phyloP scores from a whole-genome alignment of 768 basidiomycete genomes.

The Austroboletus eburneus region DNA sequence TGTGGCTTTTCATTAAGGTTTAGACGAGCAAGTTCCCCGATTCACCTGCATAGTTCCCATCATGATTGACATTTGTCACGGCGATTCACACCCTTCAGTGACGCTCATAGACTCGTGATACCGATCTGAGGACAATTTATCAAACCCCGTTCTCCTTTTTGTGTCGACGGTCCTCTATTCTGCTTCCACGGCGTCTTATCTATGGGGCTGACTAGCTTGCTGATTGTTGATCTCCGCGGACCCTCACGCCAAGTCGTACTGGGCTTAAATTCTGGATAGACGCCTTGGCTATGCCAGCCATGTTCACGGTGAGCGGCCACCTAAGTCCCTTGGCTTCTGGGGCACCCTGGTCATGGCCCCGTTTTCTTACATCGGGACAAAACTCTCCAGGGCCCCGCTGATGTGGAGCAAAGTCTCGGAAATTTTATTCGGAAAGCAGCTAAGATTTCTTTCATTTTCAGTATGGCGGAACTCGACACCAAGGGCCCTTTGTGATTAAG shows the following conservation, averaged over 20 bases:
- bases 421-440: slow-evolving; percentile 37
- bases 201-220: slow-evolving; percentile 42
- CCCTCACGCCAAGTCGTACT: slow-evolving; percentile 41
- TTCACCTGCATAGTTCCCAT: too few relatives aligned
- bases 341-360: slow-evolving; percentile 27
- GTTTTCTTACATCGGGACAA: slow-evolving; percentile 38
- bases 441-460: slow-evolving; percentile 39
- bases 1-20: too few relatives aligned
- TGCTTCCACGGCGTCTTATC: slow-evolving; percentile 44
- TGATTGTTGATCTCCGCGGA: slow-evolving; percentile 50
- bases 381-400: slow-evolving; percentile 35
- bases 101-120: neutral
- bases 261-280: slow-evolving; percentile 45
- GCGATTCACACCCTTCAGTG: too few relatives aligned
- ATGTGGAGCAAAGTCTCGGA: slow-evolving; percentile 41
- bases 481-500: slow-evolving; percentile 38
- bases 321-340: slow-evolving; percentile 32
- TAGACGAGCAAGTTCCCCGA: too few relatives aligned
- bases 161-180: slow-evolving; percentile 53
- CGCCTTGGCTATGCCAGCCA: slow-evolving; percentile 14
- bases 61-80: too few relatives aligned
- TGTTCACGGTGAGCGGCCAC: slow-evolving; percentile 34
- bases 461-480: slow-evolving; percentile 30
- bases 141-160: slow-evolving; percentile 37
- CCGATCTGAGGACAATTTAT: neutral